Conservation (phyloP, 495 filamentous ascomycete species). For the Neurospora africana region DNA sequence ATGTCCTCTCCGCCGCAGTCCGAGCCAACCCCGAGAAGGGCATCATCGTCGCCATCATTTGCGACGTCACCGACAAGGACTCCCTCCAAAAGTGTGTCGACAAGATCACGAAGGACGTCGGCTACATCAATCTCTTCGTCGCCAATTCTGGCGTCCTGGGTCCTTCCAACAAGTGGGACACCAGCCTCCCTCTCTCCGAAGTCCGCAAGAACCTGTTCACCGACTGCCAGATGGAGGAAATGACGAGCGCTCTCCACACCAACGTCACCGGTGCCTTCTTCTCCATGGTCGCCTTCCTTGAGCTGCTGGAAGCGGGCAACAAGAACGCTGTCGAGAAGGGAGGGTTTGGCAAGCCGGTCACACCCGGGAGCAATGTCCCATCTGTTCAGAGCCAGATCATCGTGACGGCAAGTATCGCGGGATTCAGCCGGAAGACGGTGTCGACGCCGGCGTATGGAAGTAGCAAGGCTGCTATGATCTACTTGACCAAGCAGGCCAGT, state of each 20-base stretch:
- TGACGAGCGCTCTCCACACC: slow-evolving; percentile 42
- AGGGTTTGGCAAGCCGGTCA: slow-evolving; percentile 20
- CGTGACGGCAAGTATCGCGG: slow-evolving; percentile 43
- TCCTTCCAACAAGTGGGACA: slow-evolving; percentile 18
- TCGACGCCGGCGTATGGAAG: slow-evolving; percentile 47
- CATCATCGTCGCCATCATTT: slow-evolving; percentile 45
- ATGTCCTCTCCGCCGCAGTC: slow-evolving; percentile 35
- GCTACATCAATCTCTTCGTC: slow-evolving; percentile 53
- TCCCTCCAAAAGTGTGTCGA: slow-evolving; percentile 49
- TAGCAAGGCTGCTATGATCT: slow-evolving; percentile 50
- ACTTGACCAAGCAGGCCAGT: slow-evolving; percentile 52
- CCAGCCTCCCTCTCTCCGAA: slow-evolving; percentile 34
- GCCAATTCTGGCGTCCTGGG: slow-evolving; percentile 50
- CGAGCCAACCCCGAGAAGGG: slow-evolving; percentile 8
- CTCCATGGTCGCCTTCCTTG: slow-evolving; percentile 52
- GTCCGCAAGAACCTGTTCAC: slow-evolving; percentile 23
- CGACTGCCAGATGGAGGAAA: slow-evolving; percentile 37
- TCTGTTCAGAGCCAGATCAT: slow-evolving; percentile 46
- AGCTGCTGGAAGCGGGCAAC: slow-evolving; percentile 56
- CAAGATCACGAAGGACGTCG: slow-evolving; percentile 24
- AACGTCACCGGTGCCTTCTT: slow-evolving; percentile 54
- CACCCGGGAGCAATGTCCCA: slow-evolving; percentile 17
- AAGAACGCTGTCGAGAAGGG: slow-evolving; percentile 31
- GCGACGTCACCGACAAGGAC: slow-evolving; percentile 54
- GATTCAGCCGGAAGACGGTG: slow-evolving; percentile 30